Evolutionary conservation across 441 rosid genomes (phyloP).

Genomic region (Isatis lusitanica): DNA sequence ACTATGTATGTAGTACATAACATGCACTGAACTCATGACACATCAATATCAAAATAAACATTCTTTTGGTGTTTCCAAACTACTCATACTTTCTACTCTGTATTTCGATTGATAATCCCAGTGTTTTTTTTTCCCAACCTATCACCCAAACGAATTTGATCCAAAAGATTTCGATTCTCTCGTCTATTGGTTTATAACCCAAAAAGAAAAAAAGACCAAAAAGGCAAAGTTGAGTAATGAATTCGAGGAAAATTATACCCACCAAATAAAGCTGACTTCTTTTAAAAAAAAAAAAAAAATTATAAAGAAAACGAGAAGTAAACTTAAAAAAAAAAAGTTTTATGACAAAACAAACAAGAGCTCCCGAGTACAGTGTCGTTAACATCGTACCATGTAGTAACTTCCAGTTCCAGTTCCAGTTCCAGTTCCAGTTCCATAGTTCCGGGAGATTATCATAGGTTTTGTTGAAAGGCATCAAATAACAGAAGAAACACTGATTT

Average conservation of each 20-base stretch:
- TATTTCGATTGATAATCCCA: background rate
- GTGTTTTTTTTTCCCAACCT: background rate
- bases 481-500: background rate
- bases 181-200: background rate
- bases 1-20: background rate
- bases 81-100: background rate
- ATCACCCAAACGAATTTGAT: background rate
- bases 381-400: conserved; percentile 31
- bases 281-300: background rate
- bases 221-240: conserved; percentile 7
- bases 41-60: conserved; percentile 2
- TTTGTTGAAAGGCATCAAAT: background rate
- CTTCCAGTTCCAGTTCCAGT: conserved; percentile 30
- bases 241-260: background rate
- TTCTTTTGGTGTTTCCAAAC: conserved; percentile 32
- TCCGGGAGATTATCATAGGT: conserved; percentile 4
- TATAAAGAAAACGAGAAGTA: conserved; percentile 3
- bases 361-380: conserved; percentile 17
- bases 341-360: conserved; percentile 13
- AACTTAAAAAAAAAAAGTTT: background rate
- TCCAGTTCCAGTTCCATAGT: conserved; percentile 34
- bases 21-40: conserved; percentile 14
- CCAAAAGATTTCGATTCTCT: background rate
- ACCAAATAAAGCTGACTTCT: conserved; percentile 14
- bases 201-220: background rate